A percentile compares a stretch with the other conserved stretches of the same genome.
phyloP scores from a whole-genome alignment of 768 basidiomycete genomes.

The Lactarius deliciosus region DNA sequence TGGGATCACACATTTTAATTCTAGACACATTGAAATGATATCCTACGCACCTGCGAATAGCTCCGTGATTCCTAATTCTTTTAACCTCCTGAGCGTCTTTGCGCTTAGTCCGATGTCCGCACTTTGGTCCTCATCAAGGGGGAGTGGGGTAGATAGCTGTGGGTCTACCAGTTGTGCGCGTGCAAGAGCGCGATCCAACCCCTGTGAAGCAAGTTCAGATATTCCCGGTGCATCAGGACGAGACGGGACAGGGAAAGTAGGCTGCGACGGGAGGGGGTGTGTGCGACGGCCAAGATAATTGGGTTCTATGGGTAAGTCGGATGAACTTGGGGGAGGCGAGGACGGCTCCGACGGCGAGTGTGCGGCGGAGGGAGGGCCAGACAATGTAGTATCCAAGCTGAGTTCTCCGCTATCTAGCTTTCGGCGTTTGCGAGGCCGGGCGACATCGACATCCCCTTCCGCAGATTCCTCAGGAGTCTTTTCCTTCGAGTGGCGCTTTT shows the following conservation, averaged over 20 bases:
- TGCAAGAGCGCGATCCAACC: slow-evolving; percentile 70
- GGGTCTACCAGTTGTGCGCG: slow-evolving; percentile 71
- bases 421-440: slow-evolving; percentile 46
- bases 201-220: slow-evolving; percentile 69
- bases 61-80: slow-evolving; percentile 77
- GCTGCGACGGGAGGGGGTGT: slow-evolving; percentile 45
- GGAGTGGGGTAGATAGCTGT: slow-evolving; percentile 45
- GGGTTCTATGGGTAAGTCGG: slow-evolving; percentile 10
- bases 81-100: slow-evolving; percentile 59
- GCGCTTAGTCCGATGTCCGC: slow-evolving; percentile 53
- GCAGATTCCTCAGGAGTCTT: slow-evolving; percentile 13
- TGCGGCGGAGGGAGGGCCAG: not conserved
- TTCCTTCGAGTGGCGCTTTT: slow-evolving; percentile 16
- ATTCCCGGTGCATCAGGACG: slow-evolving; percentile 70
- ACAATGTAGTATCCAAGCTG: not conserved
- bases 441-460: not conserved
- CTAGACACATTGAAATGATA: not conserved
- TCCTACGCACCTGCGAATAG: slow-evolving; percentile 77
- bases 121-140: slow-evolving; percentile 41
- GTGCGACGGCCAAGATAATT: slow-evolving; percentile 5
- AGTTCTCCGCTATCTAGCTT: slow-evolving; percentile 12
- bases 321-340: slow-evolving; percentile 4
- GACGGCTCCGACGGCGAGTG: not conserved
- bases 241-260: slow-evolving; percentile 66
- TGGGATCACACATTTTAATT: slow-evolving; percentile 34